Evolutionary conservation across 345 rosid species (phyloP).

Genomic region (Eucalyptus sp.): DNA sequence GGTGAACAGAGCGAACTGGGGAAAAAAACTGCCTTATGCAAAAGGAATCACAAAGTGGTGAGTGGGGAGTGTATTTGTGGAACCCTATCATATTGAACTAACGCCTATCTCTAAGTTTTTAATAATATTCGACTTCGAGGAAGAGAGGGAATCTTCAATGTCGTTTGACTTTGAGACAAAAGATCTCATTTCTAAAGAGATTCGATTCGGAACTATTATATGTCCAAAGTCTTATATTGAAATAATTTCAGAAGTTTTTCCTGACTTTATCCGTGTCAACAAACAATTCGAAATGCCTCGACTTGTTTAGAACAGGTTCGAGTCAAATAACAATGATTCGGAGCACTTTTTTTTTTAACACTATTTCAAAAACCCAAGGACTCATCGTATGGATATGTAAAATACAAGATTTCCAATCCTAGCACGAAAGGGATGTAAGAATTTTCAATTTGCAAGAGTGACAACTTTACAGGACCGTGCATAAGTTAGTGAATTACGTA

Average conservation of each 20-base stretch:
- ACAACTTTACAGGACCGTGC: neutral
- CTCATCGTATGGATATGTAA: too few relatives aligned
- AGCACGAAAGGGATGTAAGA: neutral
- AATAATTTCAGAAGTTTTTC: too few relatives aligned
- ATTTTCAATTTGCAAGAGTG: neutral
- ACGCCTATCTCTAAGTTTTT: neutral
- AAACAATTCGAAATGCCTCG: too few relatives aligned
- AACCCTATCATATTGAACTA: neutral
- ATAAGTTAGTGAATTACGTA: neutral
- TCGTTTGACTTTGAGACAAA: neutral
- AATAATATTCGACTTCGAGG: neutral
- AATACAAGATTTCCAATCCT: too few relatives aligned
- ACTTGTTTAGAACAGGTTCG: too few relatives aligned
- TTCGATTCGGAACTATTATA: too few relatives aligned
- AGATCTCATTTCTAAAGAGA: too few relatives aligned
- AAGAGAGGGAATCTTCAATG: neutral
- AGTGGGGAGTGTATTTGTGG: neutral
- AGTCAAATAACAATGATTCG: too few relatives aligned
- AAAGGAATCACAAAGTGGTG: neutral
- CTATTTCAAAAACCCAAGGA: too few relatives aligned
- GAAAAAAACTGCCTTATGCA: neutral
- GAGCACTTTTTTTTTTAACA: too few relatives aligned
- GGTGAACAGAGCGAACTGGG: neutral
- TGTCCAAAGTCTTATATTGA: too few relatives aligned
- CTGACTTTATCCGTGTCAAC: too few relatives aligned